Conservation (phyloP, 1,284 basidiomycete genomes). For the Pulveroboletus ridleyi region DNA sequence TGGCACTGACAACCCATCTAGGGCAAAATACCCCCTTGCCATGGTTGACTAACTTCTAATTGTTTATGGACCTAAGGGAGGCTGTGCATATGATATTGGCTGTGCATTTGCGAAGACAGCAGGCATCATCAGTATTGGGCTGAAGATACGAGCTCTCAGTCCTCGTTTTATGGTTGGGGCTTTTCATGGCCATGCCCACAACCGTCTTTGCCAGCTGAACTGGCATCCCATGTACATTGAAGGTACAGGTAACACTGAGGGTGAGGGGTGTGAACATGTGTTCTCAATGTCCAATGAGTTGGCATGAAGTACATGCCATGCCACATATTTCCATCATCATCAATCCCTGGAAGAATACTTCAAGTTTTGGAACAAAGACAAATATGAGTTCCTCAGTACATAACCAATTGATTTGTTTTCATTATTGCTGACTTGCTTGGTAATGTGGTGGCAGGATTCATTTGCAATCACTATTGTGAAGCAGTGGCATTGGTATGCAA, state of each 20-base stretch:
- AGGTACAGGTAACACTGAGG: not conserved
- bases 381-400: slow-evolving; percentile 6
- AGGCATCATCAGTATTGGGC: not conserved
- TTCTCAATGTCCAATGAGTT: not conserved
- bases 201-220: not conserved
- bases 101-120: not conserved
- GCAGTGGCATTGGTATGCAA: not conserved
- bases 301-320: not conserved
- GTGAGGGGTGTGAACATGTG: slow-evolving; percentile 2
- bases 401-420: not conserved
- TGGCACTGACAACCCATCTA: not conserved
- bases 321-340: slow-evolving; percentile 4
- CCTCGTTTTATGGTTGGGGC: not conserved
- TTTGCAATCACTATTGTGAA: not conserved
- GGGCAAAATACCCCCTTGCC: not conserved
- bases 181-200: slow-evolving; percentile 7
- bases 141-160: not conserved
- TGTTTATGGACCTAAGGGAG: not conserved
- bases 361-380: slow-evolving; percentile 10
- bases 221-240: slow-evolving; percentile 9
- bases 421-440: too few species aligned
- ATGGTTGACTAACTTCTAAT: not conserved
- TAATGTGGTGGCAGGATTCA: not conserved
- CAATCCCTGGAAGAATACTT: slow-evolving; percentile 12
- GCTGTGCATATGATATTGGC: not conserved